Evolutionary conservation across 2,329 filamentous ascomycete species (phyloP), one percentile per base, ranked within the genome.

Genomic region (Fusarium graminum): DNA sequence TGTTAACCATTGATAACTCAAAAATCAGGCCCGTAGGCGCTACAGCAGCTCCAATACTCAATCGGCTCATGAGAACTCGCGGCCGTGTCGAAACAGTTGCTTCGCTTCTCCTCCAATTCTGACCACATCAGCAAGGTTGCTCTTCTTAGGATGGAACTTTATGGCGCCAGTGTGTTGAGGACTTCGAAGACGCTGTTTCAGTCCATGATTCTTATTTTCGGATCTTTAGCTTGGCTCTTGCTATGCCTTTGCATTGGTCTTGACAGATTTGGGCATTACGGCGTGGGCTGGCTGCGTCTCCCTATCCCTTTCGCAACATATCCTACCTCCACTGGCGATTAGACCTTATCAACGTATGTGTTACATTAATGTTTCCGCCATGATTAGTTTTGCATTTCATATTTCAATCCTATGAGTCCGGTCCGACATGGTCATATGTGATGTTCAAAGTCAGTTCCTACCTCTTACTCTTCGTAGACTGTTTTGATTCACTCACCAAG

Each of bases 31-130:
- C 86, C 2, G 86, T 81, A 2, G 83, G 80, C 2, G 83, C 85
- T 4, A 85, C 82, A 46, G 86, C 76, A 4, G 86, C 84, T 63
- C 85, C 80, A 0, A 88, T 80, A 55, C 85, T 82, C 42, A 81
- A 82, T 7, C 73, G 74, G 44, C 79, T 80, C 11, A 80, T 67
- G 51, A 81, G 58, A 76, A 81, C 60, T 74, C 78, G 59, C 75
- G 71, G 7, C 78, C 76, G 13, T 72, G 72, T 9, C 69, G 67
- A 80, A 77, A 30, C 77, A 74, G 2, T 71, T 74, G 3, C 74
- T 72, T 16, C 76, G 65, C 56, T 80, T 79, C 43, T 79, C 68
- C 57, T 78, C 80, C 34, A 72, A 65, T 29, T 29, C 45, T 81
- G 75, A 39, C 74, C 63, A 82, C 69, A 5, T 78, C 79, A 1